A percentile compares a stretch with the other conserved stretches of the same genome.
phyloP scores from a whole-genome alignment of 108 stramenopile genomes.

The Skeletonema marinoi region DNA sequence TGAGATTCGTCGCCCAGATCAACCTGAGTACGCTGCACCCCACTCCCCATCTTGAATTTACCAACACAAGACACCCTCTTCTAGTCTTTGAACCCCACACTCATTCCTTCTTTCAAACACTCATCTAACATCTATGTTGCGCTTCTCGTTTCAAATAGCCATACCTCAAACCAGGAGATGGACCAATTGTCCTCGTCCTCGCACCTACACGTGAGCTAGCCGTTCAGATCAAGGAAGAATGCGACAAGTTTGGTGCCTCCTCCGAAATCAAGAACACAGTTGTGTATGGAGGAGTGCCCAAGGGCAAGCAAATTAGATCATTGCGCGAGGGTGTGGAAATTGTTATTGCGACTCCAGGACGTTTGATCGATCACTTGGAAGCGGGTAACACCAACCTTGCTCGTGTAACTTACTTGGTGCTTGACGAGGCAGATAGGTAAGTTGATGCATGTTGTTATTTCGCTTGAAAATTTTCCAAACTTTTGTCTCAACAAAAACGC shows the following conservation, averaged over 20 bases:
- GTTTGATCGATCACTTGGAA: conserved; percentile 98
- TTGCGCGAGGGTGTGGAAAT: conserved; percentile 93
- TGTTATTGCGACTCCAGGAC: conserved; percentile 98
- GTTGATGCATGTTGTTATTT: too few relatives aligned
- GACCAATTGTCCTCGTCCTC: conserved; percentile 96
- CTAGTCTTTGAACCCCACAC: not conserved
- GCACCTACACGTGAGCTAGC: conserved; percentile 99
- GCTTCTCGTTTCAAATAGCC: conserved; percentile 65
- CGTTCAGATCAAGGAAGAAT: conserved; percentile 99
- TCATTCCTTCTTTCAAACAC: not conserved
- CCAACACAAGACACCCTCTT: not conserved
- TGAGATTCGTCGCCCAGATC: too few relatives aligned
- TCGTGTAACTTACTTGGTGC: conserved; percentile 96
- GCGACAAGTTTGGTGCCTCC: conserved; percentile 96
- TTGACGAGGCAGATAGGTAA: conserved; percentile 91
- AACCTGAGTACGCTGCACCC: too few relatives aligned
- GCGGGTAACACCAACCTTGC: conserved; percentile 93
- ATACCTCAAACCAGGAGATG: conserved; percentile 97
- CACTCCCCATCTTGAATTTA: not conserved
- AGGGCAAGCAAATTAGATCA: conserved; percentile 74
- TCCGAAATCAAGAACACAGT: conserved; percentile 97
- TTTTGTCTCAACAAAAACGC: too few relatives aligned
- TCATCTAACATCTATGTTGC: not conserved
- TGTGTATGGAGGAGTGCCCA: conserved; percentile 98
- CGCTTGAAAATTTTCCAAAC: too few relatives aligned